phyloP scores from a whole-genome alignment of 2,329 filamentous ascomycete genomes.

The Coniochaeta sp. region DNA sequence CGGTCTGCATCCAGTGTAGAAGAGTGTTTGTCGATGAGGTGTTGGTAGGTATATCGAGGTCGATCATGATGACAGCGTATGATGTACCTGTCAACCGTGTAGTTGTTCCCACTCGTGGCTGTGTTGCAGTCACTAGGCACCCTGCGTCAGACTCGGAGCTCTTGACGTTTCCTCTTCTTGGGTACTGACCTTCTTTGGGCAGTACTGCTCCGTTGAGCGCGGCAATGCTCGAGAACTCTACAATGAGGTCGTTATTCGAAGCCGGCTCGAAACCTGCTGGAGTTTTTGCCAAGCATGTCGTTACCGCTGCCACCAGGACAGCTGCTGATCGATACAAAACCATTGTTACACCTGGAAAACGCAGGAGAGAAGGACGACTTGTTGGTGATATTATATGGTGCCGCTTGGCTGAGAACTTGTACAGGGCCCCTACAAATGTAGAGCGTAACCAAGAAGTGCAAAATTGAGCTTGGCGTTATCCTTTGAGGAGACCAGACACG shows the following conservation, averaged over 20 bases:
- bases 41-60: constrained; percentile 39
- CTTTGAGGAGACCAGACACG: not conserved
- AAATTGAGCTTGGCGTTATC: not conserved
- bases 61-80: constrained; percentile 33
- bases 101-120: constrained; percentile 27
- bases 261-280: constrained; percentile 32
- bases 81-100: constrained; percentile 29
- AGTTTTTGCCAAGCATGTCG: constrained; percentile 28
- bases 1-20: constrained; percentile 35
- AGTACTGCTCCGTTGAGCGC: constrained; percentile 30
- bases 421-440: not conserved
- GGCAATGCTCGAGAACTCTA: constrained; percentile 27
- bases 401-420: not conserved
- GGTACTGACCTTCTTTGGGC: constrained; percentile 26
- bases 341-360: constrained; percentile 17
- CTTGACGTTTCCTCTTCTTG: not conserved
- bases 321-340: constrained; percentile 19
- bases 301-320: constrained; percentile 22
- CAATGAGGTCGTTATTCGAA: constrained; percentile 28
- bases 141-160: constrained; percentile 3
- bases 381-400: not conserved
- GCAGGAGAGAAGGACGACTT: not conserved
- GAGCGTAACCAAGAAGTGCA: not conserved
- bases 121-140: constrained; percentile 21
- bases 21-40: constrained; percentile 27